Evolutionary conservation across 441 rosid genomes (phyloP), one percentile per base, ranked within the genome.

Genomic region (Erodium texanum): DNA sequence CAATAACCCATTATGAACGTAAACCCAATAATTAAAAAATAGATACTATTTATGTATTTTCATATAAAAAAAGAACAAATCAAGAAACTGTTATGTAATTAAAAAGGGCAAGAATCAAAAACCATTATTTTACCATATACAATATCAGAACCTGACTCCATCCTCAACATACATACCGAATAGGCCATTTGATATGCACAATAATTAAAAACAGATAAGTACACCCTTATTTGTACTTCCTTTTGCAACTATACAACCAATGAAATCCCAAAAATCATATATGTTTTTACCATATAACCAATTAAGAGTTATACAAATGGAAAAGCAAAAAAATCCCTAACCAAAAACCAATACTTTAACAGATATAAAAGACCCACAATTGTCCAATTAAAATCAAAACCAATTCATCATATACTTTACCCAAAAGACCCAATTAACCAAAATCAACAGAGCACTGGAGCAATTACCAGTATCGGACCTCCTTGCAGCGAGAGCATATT

Each of bases 401-500:
- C 4, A 1, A 1, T 27, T 27, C 29, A 1, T 4, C 29, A 27
- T 27, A 27, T 27, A 27, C 4, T 4, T 1, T 27, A 19, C 1
- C 8, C 19, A n/a, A 54, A 54, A 54, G 20, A 54, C 19, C 23
- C 61, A 54, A 15, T 27, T 27, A 27, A 27, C 29, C 4, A 27
- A 27, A 27, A 27, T 1, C 29, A 27, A 27, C 29, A 27, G 59
- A n/a, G 7, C 0, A 0, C 9, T 3, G 2, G 64, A 61, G 27
- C 24, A 68, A 64, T 43, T 65, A 74, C 77, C 77, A 74, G 48
- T 74, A 74, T 54, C 77, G 67, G 7, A 66, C 77, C 63, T 62
- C 54, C 64, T 74, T 74, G 70, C 77, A 74, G 43, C 77, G 74
- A 45, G 74, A 66, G 74, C 77, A 74, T 34, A 22, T 32, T 45